Evolutionary conservation across 2,329 filamentous ascomycete species (phyloP), one percentile per base, ranked within the genome.

Genomic region (Trichothecium sympodiale): DNA sequence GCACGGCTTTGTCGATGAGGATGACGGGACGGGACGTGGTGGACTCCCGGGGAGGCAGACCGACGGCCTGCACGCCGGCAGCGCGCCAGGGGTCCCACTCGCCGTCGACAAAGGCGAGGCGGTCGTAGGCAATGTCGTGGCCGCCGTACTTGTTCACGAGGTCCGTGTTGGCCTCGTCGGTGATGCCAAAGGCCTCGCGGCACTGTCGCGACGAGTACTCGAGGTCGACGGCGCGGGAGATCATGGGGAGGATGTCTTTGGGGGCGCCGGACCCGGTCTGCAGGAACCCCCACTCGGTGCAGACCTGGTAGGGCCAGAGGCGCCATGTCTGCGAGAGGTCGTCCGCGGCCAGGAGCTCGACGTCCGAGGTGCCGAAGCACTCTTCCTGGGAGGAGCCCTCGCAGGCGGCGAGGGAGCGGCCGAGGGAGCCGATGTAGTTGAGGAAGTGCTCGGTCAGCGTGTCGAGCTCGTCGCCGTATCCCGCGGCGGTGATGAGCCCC

Each of bases 11-110:
- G n/a, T 36, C 32, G 28, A 42, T 42, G 13, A 42, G 29, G 15
- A 42, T 42, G 7, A 40, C 17, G 6, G 40, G 40, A 26, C 39
- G 33, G 17, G 25, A 25, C 7, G 30, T n/a, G 3, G 40, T 40
- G 9, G 37, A 40, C 10, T 42, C 25, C 4, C 40, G 28, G 8
- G 29, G 10, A 3, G 30, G 28, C 17, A 40, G 35, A 4, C 36
- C 70, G 13, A 75, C 69, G 1, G 77, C 79, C 33, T 89, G 77
- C 1, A 82, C 76, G 0, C 79, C 82, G 0, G 81, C 82, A 0
- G 76, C 74, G 15, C 80, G 71, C 86, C 86, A 94, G 0, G 85
- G 84, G 50, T 94, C 86, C 38, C 74, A 73, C 43, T 83, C 72
- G 18, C 85, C 85, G 41, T 87, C 84, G 28, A 94, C 64, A 32